Evolutionary conservation across 768 basidiomycete species (phyloP), one percentile per base, ranked within the genome.

Genomic region (Strobilomyces echinocephalus): DNA sequence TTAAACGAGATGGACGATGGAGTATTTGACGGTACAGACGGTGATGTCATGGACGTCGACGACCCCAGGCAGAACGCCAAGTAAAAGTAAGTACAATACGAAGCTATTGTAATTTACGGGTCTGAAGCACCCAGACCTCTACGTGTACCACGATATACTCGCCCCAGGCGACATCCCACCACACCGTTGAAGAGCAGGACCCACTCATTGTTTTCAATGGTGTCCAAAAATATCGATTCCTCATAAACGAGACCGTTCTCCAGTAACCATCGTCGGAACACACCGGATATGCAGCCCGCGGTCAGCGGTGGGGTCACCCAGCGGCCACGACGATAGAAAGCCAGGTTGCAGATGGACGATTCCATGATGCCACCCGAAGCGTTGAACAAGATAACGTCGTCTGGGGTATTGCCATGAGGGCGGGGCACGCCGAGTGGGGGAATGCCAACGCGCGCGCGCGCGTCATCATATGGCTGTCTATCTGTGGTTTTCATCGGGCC

Each of bases 1-100:
- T 73, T 93, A 30, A 81, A 80, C 15, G 90, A 93, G 74, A 93
- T 93, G 91, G 91, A 91, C 63, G 85, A 80, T 57, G 87, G 86
- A 24, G 77, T 88, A 70, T 80, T 88, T 50, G 78, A 76, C 58
- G 76, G 68, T 24, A 73, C 76, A 31, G 79, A 80, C 20, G 73
- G 74, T 31, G 65, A 59, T 21, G 55, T 56, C 40, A 79, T 79
- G 76, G 76, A 78, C 15, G 71, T 77, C 21, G 64, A 69, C 45
- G 47, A 49, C 16, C n/a, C 46, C 41, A 46, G 26, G 55, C 40
- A 50, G 35, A 26, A 55, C 7, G 8, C 39, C 28, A 45, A 40
- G 33, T 36, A 56, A 64, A 66, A 60, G 60, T 61, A 66, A 60
- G 60, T 61, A 65, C 26, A 49, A 35, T 56, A 56, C 24, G 18